These are phyloP conservation scores for Ophiosphaerella narmari DNA, from an alignment of 2,329 filamentous ascomycete genomes.

Conservation along the genomic window DNA sequence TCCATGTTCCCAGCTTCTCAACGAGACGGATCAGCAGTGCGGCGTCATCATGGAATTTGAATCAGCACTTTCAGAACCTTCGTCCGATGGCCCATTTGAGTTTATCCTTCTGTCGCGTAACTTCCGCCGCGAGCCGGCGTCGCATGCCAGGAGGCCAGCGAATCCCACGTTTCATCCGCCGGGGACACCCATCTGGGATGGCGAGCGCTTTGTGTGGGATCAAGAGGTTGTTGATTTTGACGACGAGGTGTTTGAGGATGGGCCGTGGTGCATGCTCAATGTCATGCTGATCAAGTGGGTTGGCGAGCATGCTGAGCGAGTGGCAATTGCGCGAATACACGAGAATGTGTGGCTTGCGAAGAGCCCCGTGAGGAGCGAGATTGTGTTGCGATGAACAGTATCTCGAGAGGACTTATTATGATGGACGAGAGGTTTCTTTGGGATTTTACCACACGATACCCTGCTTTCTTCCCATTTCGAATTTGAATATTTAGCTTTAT, in stretches of 20 bases:
- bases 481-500: too few species aligned
- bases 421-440: too few species aligned
- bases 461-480: too few species aligned
- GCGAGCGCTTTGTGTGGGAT: conserved; percentile 33
- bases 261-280: conserved; percentile 41
- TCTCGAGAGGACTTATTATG: background rate
- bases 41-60: conserved; percentile 40
- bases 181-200: conserved; percentile 40
- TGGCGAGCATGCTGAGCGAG: conserved; percentile 28
- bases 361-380: conserved; percentile 25
- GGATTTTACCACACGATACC: background rate
- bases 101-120: conserved; percentile 38
- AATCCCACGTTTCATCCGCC: conserved; percentile 33
- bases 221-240: conserved; percentile 33
- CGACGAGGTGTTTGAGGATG: conserved; percentile 21
- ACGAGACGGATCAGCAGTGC: conserved; percentile 25
- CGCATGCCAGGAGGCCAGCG: conserved; percentile 14
- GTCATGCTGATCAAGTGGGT: conserved; percentile 40
- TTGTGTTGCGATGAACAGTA: conserved; percentile 26
- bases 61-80: conserved; percentile 21
- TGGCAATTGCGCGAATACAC: conserved; percentile 40
- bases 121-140: conserved; percentile 22
- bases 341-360: conserved; percentile 34
- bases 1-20: conserved; percentile 31
- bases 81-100: conserved; percentile 28